These are phyloP conservation scores for Ceratonia siliqua DNA, from an alignment of 306 rosid species.

Conservation along the genomic window DNA sequence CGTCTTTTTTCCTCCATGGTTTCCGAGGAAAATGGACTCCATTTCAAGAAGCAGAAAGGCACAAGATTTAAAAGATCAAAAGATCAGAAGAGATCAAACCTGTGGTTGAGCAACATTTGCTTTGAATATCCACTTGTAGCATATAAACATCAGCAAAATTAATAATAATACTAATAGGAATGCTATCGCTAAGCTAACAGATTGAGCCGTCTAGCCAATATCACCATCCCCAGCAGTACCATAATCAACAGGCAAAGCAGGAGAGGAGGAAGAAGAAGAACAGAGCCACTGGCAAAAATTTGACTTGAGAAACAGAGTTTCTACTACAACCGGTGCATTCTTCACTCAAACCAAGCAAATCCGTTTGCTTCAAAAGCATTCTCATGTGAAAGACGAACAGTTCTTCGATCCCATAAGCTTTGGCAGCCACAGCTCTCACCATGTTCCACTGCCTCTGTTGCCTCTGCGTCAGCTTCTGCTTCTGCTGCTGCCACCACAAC, in stretches of 20 bases:
- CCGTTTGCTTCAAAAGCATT: conserved; percentile 23
- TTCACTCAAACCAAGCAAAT: conserved; percentile 13
- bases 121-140: conserved; percentile 34
- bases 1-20: conserved; percentile 29
- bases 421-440: conserved; percentile 32
- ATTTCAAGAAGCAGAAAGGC: conserved; percentile 20
- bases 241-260: conserved; percentile 39
- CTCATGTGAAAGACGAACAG: conserved; percentile 14
- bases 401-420: conserved; percentile 31
- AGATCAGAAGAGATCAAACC: conserved; percentile 32
- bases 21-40: conserved; percentile 25
- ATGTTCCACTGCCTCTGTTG: conserved; percentile 32
- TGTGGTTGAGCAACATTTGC: conserved; percentile 26
- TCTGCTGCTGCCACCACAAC: conserved; percentile 10
- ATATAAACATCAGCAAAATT: conserved; percentile 6
- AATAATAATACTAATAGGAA: neutral
- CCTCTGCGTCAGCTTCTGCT: conserved; percentile 30
- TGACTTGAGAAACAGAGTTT: conserved; percentile 36
- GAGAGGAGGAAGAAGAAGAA: conserved; percentile 21
- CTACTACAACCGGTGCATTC: conserved; percentile 24
- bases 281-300: conserved; percentile 30
- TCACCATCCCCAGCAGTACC: conserved; percentile 49
- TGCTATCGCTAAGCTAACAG: conserved; percentile 35
- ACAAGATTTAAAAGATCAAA: neutral
- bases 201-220: conserved; percentile 83